Base-by-base conservation (phyloP, 2,329 filamentous ascomycete genomes). In the Zymoseptoria crescenta region DNA sequence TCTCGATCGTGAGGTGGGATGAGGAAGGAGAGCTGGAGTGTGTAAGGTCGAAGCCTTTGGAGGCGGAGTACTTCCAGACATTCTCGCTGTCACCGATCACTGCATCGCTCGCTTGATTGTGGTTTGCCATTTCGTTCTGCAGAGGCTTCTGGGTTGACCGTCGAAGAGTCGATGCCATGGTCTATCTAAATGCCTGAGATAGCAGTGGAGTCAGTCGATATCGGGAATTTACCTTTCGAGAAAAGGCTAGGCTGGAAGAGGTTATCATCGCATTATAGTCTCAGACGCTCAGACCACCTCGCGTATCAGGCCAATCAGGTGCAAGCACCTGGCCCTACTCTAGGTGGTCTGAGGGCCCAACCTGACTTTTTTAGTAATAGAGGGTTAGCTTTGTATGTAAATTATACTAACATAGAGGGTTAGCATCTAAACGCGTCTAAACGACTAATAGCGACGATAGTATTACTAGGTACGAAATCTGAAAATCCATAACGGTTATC, bases 11-110 rank as follows among this genome's bases (percentile, higher is more conserved):
- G 2, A 68, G 52, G 13, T 64, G 60, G 21, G 69, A 60, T 1
- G 68, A 65, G 13, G 63, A 62, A 1, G 74, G 71, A 3, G 67
- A 62, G 6, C 66, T 8, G 1, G 76, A 73, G 59, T 75, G 78
- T 1, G 77, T 79, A 4, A 80, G 74, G 62, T 80, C 74, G 67
- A 79, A 80, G 53, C 76, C 77, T 9, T 66, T 72, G 21, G 58
- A 20, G 2, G 72, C 70, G 45, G 74, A 74, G 64, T 78, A 75
- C 4, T 75, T 71, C 78, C 78, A 80, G 68, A 77, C 77, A 64
- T 74, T 76, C 16, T 68, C 63, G 8, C 66, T 59, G 49, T 72
- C 70, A 60, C 78, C 78, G 59, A 80, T 76, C 56, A 77, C 60
- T 41, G 74, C 59, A 13, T 55, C 21, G 29, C n/a, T 20, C 20